Conservation (phyloP, 345 rosid species). For the Cochlearia excelsa region DNA sequence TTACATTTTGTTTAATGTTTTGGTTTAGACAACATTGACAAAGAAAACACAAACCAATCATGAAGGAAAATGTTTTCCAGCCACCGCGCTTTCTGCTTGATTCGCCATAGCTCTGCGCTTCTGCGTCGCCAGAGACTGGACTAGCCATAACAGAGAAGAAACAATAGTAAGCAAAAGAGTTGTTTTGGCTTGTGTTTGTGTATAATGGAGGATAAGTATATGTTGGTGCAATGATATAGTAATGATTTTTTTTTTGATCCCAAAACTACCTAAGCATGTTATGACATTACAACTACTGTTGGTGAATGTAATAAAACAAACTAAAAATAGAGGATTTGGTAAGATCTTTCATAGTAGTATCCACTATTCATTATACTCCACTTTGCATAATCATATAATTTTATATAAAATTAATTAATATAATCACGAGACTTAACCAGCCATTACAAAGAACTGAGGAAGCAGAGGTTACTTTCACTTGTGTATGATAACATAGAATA, state of each 20-base stretch:
- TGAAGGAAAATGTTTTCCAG: slow-evolving; percentile 53
- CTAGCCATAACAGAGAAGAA: slow-evolving; percentile 8
- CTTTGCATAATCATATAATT: no score
- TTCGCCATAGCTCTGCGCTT: slow-evolving; percentile 9
- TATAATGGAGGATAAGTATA: background rate
- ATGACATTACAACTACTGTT: slow-evolving; percentile 16
- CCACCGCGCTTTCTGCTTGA: slow-evolving; percentile 32
- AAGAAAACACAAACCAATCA: slow-evolving; percentile 36
- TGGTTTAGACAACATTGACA: background rate
- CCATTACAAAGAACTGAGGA: no score
- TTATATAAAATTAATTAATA: no score
- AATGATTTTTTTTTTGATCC: background rate
- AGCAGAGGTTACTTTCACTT: no score
- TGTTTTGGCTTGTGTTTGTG: slow-evolving; percentile 20
- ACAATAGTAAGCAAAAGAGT: background rate
- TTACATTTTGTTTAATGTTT: background rate
- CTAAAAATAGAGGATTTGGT: background rate
- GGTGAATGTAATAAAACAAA: slow-evolving; percentile 10
- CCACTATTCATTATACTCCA: no score
- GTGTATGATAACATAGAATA: no score
- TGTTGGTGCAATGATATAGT: slow-evolving; percentile 9
- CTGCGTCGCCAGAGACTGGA: slow-evolving; percentile 15
- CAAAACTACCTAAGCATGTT: background rate
- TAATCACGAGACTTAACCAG: no score
- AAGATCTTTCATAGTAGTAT: no score